Base-by-base conservation (phyloP, 192 early-diverging fungal species). In the Funneliformis mosseae region DNA sequence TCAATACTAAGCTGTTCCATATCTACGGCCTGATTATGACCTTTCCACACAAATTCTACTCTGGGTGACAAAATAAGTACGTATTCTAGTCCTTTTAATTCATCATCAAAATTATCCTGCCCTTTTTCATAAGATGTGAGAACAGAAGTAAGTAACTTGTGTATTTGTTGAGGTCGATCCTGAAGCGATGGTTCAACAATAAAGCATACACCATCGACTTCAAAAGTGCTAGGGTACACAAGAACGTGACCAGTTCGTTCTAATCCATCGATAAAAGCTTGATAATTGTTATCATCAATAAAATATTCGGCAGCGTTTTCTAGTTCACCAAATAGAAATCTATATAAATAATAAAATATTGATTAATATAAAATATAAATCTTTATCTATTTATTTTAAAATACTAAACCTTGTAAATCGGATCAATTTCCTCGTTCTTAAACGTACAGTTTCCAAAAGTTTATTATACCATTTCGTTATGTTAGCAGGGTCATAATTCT, bases 291-390 rank as follows among this genome's bases (percentile, higher is more conserved):
- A 55, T 90, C 88, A 72, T 92, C 88, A 38, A 94, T 82, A 9
- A 85, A 82, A 79, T 95, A 95, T 83, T 97, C 95, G 12, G 94
- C 87, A 12, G 95, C 88, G 79, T 95, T 94, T 66, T 92, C 90
- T 50, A 91, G 85, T 18, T 90, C 84, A n/a, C 81, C 82, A 59
- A 88, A 90, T 38, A 91, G 77, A 3, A 84, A 86, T 79, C 88
- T 90, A 79, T 33, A 59, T 8, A 68, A 69, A 60, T 23, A 55
- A 79, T 55, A n/a, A 14, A 18, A 23, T 18, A 73, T 39, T 59
- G 33, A 39, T 16, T 48, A 41, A 66, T 27, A 41, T 41, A 18
- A n/a, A 27, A 14, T 67, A 18, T 38, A 74, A 10, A 68, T 73
- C 0, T 16, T 6, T 11, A 55, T 41, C 14, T 41, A 43, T 76